Base-by-base conservation (phyloP, 768 basidiomycete genomes). In the Cantharellus cinnabarinus region DNA sequence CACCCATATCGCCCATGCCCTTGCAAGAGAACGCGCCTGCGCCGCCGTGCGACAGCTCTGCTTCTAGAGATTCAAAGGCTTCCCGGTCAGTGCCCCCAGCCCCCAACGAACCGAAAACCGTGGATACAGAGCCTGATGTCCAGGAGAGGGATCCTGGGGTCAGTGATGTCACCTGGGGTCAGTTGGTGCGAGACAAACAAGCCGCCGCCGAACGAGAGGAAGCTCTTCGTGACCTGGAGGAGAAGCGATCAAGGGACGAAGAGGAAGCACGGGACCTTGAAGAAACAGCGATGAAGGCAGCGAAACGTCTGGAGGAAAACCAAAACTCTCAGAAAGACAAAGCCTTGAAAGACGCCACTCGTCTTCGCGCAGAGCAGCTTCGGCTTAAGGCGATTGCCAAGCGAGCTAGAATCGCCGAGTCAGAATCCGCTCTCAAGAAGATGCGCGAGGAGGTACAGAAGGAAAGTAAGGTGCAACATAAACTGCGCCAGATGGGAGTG, bases 161-260 rank as follows among this genome's bases (percentile, higher is more conserved):
- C 3, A 64, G 73, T 0, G 78, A 83, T 65, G 65, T 64, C 1
- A 65, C 73, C 5, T 82, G 82, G 82, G 37, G 63, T 5, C 70
- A 77, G 61, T 67, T 82, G 0, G 74, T 79, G 61, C 63, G 69
- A 69, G 44, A 48, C 29, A 48, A 67, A 50, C 67, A 64, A 0
- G 69, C 65, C 3, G 68, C 10, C 35, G 5, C 39, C 35, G 52
- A 56, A 41, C 34, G 59, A 35, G 35, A 57, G 7, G 52, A 54
- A 54, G 38, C 10, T 37, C 14, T 14, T 7, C 52, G 52, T 7
- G 44, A 48, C 10, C 10, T 14, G 10, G 10, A 54, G 38, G 14
- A 10, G 35, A 7, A 10, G 38, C 52, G 52, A 54, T 10, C 10
- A 7, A 10, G 35, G 10, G 44, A 10, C 44, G 44, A 48, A 48